Evolutionary conservation across 371 early-diverging fungal genomes (phyloP), one percentile per base, ranked within the genome.

Genomic region (Smittium culicis): DNA sequence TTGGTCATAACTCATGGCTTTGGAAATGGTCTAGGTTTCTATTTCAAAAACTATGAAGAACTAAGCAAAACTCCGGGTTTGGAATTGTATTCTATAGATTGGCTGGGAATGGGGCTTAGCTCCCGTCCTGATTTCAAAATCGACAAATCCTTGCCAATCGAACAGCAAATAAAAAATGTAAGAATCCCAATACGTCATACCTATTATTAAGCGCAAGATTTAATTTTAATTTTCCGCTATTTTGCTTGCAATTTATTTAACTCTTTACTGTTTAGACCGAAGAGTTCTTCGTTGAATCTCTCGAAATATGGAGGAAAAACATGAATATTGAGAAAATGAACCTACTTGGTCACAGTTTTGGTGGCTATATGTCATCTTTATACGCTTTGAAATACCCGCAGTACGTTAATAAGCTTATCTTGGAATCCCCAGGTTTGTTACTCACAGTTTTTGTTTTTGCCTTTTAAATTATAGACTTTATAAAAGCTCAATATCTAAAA

Each of bases 11-110:
- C 87, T 66, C 96, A 96, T 74, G 96, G 96, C 14, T 96, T 86
- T 73, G 94, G 94, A 28, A 89, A 90, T n/a, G 96, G 92, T 25
- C 74, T 96, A 16, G 96, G 91, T 0, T 91, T 90, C 73, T 96
- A 88, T 75, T 94, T 85, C 76, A 77, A 88, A 69, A 94, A 92
- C 74, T 90, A 81, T 73, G 80, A 80, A 65, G 80, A 79, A 59
- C 75, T 96, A 28, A 80, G 82, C 60, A 79, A 84, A 67, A 75
- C 85, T 30, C 81, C 82, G 20, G 85, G 84, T 8, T 87, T 83
- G 73, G 82, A 86, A 55, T 68, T 92, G 24, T 91, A 88, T 71
- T 80, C 91, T 14, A 82, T 93, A 58, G 94, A 95, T 79, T 93
- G 93, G 93, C 74, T 90, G 11, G 91, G 91, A 25, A 91, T 90